Evolutionary conservation across 257 asterid genomes (phyloP), one percentile per base, ranked within the genome.

Genomic region (Penstemon davidsonii): DNA sequence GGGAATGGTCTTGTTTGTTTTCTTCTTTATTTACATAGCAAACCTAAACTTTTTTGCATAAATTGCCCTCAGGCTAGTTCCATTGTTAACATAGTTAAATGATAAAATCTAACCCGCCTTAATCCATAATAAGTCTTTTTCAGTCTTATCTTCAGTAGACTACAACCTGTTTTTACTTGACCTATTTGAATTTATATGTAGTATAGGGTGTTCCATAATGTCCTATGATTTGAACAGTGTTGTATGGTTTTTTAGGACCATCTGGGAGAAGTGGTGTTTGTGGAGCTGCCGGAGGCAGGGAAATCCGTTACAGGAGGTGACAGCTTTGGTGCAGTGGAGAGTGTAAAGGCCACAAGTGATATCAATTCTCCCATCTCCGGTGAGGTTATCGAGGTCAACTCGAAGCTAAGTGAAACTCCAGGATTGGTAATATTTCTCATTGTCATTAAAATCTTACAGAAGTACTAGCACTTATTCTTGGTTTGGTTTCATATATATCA

Each of bases 271-370:
- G 83, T 92, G 37, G 98, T 92, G 82, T 92, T 83, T 64, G 95
- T 89, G 79, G 96, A 92, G 72, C 68, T 92, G 64, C 98, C 98
- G 33, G 96, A 89, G 2, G 45, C 68, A 4, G 96, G 96, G 9
- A 78, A 69, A 57, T 10, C 77, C 15, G 96, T 87, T 62, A 40
- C 73, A 7, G 75, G 74, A 42, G 90, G 86, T 15, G 64, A 15
- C 13, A 60, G 84, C 55, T 89, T 92, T 50, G 95, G 95, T 45
- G 86, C 85, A 19, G 96, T 89, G 3, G 98, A 92, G 79, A 92
- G 98, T 82, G 98, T 92, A 3, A 92, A 92, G 76, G 98, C 98
- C 59, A 84, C 96, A 2, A 92, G 98, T 63, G 96, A 87, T 8
- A 43, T 92, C 39, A 83, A 87, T 81, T 87, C 95, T 61, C 98